A percentile compares a stretch with the other conserved stretches of the same genome.
Conservation (phyloP, 805 yeast genomes). For the Komagataella populi region DNA sequence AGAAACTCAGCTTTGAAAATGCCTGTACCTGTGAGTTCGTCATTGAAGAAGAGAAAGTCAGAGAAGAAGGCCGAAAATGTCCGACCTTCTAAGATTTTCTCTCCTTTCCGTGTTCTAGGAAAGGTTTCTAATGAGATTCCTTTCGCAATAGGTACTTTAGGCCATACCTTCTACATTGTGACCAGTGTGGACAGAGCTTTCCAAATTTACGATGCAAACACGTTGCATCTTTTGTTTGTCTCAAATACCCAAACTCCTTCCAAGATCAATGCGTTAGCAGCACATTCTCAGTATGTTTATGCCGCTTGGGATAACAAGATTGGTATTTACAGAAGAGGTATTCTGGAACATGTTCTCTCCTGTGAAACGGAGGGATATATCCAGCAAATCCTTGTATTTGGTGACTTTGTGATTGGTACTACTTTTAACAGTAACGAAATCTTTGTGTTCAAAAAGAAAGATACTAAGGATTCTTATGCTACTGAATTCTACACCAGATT, state of each 20-base stretch:
- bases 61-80: conserved; percentile 1
- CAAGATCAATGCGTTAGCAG: conserved; percentile 55
- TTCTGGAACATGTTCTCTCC: conserved; percentile 26
- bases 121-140: conserved; percentile 81
- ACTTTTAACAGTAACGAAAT: conserved; percentile 19
- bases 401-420: conserved; percentile 54
- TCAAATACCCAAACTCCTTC: conserved; percentile 65
- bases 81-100: conserved; percentile 46
- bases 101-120: conserved; percentile 68
- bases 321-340: conserved; percentile 78
- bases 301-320: conserved; percentile 61
- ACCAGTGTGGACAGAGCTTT: conserved; percentile 84
- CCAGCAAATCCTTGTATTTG: conserved; percentile 48
- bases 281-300: conserved; percentile 76
- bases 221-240: conserved; percentile 72
- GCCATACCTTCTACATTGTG: conserved; percentile 74
- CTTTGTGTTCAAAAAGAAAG: conserved; percentile 39
- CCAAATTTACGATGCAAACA: conserved; percentile 88
- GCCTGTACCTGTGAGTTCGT: conserved; percentile 1
- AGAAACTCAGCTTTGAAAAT: conserved; percentile 2
- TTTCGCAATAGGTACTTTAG: conserved; percentile 79
- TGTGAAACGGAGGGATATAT: conserved; percentile 20
- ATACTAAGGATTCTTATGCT: conserved; percentile 25
- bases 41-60: conserved; percentile 5
- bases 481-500: conserved; percentile 60